These are phyloP conservation scores for Hortiboletus flavorubellus DNA, from an alignment of 768 basidiomycete genomes.

Conservation along the genomic window DNA sequence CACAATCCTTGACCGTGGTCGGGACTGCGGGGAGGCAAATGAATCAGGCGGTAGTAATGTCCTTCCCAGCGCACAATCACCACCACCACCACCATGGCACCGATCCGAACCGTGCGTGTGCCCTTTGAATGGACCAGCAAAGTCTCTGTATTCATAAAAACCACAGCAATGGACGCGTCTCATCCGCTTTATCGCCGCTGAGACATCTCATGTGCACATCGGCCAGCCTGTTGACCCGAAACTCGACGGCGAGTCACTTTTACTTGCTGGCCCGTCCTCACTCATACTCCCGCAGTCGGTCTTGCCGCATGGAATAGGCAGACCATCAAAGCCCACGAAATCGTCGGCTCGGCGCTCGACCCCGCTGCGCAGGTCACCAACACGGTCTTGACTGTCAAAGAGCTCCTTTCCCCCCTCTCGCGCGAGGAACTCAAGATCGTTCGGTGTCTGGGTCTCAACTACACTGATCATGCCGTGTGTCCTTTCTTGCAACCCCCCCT, in stretches of 20 bases:
- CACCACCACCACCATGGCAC: conserved; percentile 44
- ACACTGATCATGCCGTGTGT: conserved; percentile 76
- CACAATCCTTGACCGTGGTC: too few relatives aligned
- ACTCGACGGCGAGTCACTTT: conserved; percentile 52
- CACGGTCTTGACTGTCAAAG: conserved; percentile 64
- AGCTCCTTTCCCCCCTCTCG: conserved; percentile 66
- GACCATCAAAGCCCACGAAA: conserved; percentile 66
- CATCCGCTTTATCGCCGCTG: conserved; percentile 76
- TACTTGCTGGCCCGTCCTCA: background rate
- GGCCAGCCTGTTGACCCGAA: conserved; percentile 69
- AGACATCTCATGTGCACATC: conserved; percentile 70
- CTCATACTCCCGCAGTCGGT: conserved; percentile 48
- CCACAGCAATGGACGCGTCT: conserved; percentile 62
- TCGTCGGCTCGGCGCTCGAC: conserved; percentile 67
- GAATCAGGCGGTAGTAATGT: background rate
- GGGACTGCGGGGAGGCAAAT: too few relatives aligned
- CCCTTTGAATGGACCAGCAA: background rate
- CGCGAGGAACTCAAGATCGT: conserved; percentile 65
- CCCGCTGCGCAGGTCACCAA: conserved; percentile 60
- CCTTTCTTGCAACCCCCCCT: background rate
- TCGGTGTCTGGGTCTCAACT: conserved; percentile 78
- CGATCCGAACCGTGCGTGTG: conserved; percentile 51
- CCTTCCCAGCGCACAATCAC: conserved; percentile 1
- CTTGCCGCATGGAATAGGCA: conserved; percentile 49
- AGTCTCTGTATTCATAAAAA: background rate